phyloP scores from a whole-genome alignment of 2,329 filamentous ascomycete species.

The Xylaria sp. region DNA sequence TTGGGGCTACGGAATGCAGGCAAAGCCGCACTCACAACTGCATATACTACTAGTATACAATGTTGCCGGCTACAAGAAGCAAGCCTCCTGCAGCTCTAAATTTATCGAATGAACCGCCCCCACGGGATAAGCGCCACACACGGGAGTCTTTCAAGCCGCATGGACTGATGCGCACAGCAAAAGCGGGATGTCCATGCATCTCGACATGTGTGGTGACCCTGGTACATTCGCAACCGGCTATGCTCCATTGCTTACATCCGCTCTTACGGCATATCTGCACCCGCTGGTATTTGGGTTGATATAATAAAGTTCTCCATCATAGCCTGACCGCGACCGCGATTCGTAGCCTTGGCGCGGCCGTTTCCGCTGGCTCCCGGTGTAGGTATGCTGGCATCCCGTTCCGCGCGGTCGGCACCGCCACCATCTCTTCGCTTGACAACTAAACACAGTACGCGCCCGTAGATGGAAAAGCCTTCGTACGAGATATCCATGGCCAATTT shows the following conservation, averaged over 20 bases:
- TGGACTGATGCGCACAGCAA: conserved; percentile 30
- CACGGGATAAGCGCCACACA: conserved; percentile 29
- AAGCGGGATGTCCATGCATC: conserved; percentile 14
- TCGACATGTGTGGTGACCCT: conserved; percentile 20
- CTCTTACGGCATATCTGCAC: conserved; percentile 49
- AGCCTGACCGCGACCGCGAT: conserved; percentile 63
- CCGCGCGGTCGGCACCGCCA: conserved; percentile 55
- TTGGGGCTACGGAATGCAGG: conserved; percentile 29
- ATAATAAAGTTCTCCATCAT: conserved; percentile 88
- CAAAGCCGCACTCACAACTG: conserved; percentile 18
- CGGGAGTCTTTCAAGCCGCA: conserved; percentile 30
- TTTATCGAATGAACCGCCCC: conserved; percentile 38
- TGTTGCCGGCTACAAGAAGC: conserved; percentile 24
- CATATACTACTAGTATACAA: neutral
- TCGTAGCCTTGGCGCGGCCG: conserved; percentile 47
- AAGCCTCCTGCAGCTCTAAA: conserved; percentile 25
- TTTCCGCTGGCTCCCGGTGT: conserved; percentile 47
- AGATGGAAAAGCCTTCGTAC: conserved; percentile 96
- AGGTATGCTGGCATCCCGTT: conserved; percentile 44
- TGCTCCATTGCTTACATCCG: conserved; percentile 26
- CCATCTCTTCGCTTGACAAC: conserved; percentile 82
- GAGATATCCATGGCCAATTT: conserved; percentile 86
- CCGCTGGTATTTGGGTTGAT: conserved; percentile 75
- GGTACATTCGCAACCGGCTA: conserved; percentile 27
- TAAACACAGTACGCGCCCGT: conserved; percentile 90